Base-by-base conservation (phyloP, 306 rosid species). In the Gynostemma pentaphyllum region DNA sequence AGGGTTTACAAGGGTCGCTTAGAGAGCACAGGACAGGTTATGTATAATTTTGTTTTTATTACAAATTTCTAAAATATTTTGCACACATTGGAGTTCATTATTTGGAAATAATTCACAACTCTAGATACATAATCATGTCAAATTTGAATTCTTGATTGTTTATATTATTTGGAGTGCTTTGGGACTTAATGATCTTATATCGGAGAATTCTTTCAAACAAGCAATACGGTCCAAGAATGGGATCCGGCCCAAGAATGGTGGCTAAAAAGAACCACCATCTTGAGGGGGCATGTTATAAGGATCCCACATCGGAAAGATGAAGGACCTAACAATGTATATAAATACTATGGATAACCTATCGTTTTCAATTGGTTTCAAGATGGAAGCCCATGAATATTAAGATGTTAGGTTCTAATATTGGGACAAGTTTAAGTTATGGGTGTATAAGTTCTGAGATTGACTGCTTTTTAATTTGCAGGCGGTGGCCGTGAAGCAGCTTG, bases 1-100 rank as follows among this genome's bases (percentile, higher is more conserved):
- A 92, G 74, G 21, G 99, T 94, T 62, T 94, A 94, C 69, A 94
- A 94, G 77, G 99, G 99, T 44, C 95, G 74, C 61, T 81, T 94
- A 67, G 99, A 94, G 76, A 86, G 83, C 82, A 84, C 90, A 2
- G 90, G 94, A 79, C 99, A 94, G 81, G 99, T 86, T 57, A 53
- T 51, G 19, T 19, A 45, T 28, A 66, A n/a, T n/a, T n/a, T n/a
- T 14, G 9, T 45, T 12, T 6, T 45, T 18, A 18, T 2, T 45
- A 0, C 0, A 1, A 12, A 4, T 13, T 12, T 45, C 4, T 45
- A 45, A 45, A 12, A 29, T 64, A 14, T 2, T 40, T 40, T 24
- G 27, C 12, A n/a, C 61, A 29, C 29, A n/a, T 54, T 7, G 61
- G 29, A 53, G 24, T 53, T 53, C 21, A 52, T 51, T 24, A 24